Base-by-base conservation (phyloP, 2,329 filamentous ascomycete species). In the Trichoderma hamatum region DNA sequence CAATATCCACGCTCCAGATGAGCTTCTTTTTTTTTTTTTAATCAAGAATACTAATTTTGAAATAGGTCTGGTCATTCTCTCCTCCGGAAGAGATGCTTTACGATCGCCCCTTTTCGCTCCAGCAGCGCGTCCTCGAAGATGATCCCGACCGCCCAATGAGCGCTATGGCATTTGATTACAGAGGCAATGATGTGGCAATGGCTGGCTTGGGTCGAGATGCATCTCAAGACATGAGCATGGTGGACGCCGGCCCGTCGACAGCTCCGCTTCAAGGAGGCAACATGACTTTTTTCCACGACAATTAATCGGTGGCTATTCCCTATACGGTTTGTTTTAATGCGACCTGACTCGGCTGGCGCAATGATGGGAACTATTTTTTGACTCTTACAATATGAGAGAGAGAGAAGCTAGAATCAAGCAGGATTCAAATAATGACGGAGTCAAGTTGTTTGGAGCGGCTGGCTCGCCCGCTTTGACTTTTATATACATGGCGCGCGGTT, bases 11-110 rank as follows among this genome's bases (percentile, higher is more conserved):
- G 3, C 34, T 13, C 21, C 3, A 11, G 14, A 58, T 49, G 11
- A 14, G 34, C 21, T 26, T 39, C 9, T 28, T 14, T 3, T 10
- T n/a, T 43, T n/a, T 6, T 43, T 7, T 43, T 19, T 2, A 4
- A 39, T 19, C 21, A 9, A 1, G 21, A n/a, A 6, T n/a, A 30
- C 71, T 73, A 51, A 66, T 39, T 30, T 74, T 54, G 24, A 5
- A 7, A 56, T 70, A 97, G 93, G 93, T 97, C 3, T 97, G 94
- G 93, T 95, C 92, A 11, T 97, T 97, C 78, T 94, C 95, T 4
- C 94, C 95, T 16, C 93, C 93, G 0, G 90, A 93, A 69, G 92
- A 93, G 64, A 82, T 84, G 69, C 82, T 85, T 26, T 84, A 83
- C 70, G 87, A 89, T 62, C 80, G 83, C 11, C 83, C 84, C 1